Base-by-base conservation (phyloP, 345 rosid genomes). In the Eucalyptus victrix region DNA sequence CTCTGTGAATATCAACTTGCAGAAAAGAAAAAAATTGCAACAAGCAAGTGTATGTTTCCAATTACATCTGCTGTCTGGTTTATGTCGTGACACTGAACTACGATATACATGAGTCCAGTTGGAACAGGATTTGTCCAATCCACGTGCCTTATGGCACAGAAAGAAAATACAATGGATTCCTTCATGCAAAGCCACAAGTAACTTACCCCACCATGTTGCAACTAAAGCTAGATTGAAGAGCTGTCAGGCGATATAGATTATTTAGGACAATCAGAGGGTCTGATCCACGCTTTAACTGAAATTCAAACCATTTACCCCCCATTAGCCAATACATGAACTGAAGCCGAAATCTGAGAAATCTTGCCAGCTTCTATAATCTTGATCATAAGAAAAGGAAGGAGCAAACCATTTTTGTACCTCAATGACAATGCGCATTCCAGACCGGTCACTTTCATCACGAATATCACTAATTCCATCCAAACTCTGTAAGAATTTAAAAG, bases 181-280 rank as follows among this genome's bases (percentile, higher is more conserved):
- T 28, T 26, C 30, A 3, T 51, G 30, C 49, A 89, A 5, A 88
- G 60, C 42, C 67, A 54, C 87, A 89, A 89, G 88, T 24, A 87
- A 89, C 99, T 93, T 92, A 97, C 99, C 98, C 94, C 62, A 97
- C 98, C 98, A 97, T 97, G 93, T 97, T 97, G 96, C 99, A 97
- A 93, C 96, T 96, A 91, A 97, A 97, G 92, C 98, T 94, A 89
- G 99, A 96, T 91, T 97, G 99, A 76, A 97, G 97, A 92, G 99
- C 95, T 65, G 99, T 97, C 45, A 94, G 96, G 80, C 98, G 96
- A 92, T 94, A 97, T 89, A 97, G 97, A 88, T 95, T 97, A 87
- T 97, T 97, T 54, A 97, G 91, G 88, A 97, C 96, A 90, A 97
- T 94, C 60, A 95, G 93, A 53, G 99, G 94, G 89, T 97, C 98